phyloP scores from a whole-genome alignment of 2,329 filamentous ascomycete genomes.

The Scolecobasidium constrictum region DNA sequence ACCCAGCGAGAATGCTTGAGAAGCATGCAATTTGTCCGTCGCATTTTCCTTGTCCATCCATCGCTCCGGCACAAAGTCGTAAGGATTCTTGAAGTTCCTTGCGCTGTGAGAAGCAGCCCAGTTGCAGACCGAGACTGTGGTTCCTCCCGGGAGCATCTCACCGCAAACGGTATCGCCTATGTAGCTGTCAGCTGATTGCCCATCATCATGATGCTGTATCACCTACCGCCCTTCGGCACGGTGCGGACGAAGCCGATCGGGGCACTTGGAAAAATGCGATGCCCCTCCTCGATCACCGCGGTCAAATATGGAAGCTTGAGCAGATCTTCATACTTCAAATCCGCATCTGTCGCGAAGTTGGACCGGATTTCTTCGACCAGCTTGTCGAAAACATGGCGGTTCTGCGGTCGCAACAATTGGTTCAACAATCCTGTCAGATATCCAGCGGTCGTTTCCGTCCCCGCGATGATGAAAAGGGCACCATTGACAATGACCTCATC shows the following conservation, averaged over 20 bases:
- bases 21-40: conserved; percentile 19
- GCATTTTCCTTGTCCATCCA: conserved; percentile 9
- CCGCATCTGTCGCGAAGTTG: conserved; percentile 18
- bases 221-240: conserved; percentile 23
- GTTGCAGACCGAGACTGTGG: conserved; percentile 14
- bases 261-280: conserved; percentile 36
- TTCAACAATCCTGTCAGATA: conserved; percentile 25
- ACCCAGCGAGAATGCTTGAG: conserved; percentile 22
- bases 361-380: conserved; percentile 10
- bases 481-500: conserved; percentile 16
- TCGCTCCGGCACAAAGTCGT: conserved; percentile 6
- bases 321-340: conserved; percentile 23
- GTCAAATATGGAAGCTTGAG: conserved; percentile 27
- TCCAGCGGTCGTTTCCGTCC: conserved; percentile 35
- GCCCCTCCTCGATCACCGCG: conserved; percentile 35
- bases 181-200: background rate
- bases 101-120: conserved; percentile 10
- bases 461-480: conserved; percentile 31
- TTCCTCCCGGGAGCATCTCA: background rate
- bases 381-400: conserved; percentile 13
- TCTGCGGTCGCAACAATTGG: conserved; percentile 19
- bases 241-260: conserved; percentile 28
- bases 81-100: conserved; percentile 5
- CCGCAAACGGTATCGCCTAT: conserved; percentile 14
- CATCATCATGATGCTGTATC: background rate